Evolutionary conservation across 306 rosid genomes (phyloP).

Genomic region (Luffa acutangula): DNA sequence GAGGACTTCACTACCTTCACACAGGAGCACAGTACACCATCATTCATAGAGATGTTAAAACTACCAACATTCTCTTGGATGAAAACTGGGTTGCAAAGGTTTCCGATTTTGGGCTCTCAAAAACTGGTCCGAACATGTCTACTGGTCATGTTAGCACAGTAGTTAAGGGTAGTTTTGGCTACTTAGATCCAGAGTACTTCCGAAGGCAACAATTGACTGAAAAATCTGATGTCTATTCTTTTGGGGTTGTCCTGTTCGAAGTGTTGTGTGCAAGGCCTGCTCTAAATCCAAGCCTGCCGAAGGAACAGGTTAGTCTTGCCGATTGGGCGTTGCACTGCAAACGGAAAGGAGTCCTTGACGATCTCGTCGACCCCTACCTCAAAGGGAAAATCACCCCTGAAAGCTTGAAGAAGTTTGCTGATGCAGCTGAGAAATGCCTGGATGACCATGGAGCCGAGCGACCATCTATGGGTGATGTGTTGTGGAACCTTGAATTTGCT

Average conservation of each 20-base stretch:
- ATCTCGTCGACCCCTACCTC: slow-evolving; percentile 31
- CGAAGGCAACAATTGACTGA: slow-evolving; percentile 39
- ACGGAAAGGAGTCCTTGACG: slow-evolving; percentile 29
- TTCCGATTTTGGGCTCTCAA: slow-evolving; percentile 44
- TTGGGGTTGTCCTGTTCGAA: slow-evolving; percentile 47
- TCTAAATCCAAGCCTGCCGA: slow-evolving; percentile 34
- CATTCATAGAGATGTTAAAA: slow-evolving; percentile 45
- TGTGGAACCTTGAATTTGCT: slow-evolving; percentile 44
- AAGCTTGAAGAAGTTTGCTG: slow-evolving; percentile 38
- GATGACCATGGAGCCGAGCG: slow-evolving; percentile 32
- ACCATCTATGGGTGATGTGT: slow-evolving; percentile 35
- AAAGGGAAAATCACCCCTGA: slow-evolving; percentile 38
- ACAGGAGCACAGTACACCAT: slow-evolving; percentile 45
- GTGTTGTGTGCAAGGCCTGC: slow-evolving; percentile 39
- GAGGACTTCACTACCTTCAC: slow-evolving; percentile 50
- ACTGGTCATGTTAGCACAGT: slow-evolving; percentile 43
- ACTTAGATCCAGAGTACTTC: slow-evolving; percentile 44
- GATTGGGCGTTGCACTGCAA: slow-evolving; percentile 45
- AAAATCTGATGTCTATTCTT: slow-evolving; percentile 43
- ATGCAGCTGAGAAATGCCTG: slow-evolving; percentile 42
- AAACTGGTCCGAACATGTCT: slow-evolving; percentile 39
- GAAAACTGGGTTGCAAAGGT: slow-evolving; percentile 48
- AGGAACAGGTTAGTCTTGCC: slow-evolving; percentile 45
- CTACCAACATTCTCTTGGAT: slow-evolving; percentile 47
- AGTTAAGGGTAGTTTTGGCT: slow-evolving; percentile 45